Evolutionary conservation across 371 early-diverging fungal genomes (phyloP).

Genomic region (Syncephalis plumigaleata): DNA sequence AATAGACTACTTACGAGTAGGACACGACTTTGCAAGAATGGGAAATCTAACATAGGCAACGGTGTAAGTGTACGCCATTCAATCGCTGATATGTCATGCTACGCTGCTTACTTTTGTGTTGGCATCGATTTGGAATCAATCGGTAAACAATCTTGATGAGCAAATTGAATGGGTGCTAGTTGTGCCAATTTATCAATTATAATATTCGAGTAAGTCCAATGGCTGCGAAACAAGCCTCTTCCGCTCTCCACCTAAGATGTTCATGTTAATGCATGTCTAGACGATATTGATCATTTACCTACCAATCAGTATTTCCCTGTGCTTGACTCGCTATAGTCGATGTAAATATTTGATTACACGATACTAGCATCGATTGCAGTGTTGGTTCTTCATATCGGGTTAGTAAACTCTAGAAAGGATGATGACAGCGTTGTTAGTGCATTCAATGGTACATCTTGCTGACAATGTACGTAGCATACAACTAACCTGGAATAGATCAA

Average conservation of each 20-base stretch:
- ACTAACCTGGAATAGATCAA: not conserved
- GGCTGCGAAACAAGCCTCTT: slow-evolving; percentile 62
- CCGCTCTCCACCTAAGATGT: slow-evolving; percentile 53
- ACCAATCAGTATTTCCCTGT: not conserved
- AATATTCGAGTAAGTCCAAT: slow-evolving; percentile 42
- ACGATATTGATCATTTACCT: not conserved
- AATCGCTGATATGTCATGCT: too few species aligned
- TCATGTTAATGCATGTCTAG: too few species aligned
- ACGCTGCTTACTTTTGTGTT: not conserved
- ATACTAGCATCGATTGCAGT: not conserved
- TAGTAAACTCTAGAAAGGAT: not conserved
- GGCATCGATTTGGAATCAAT: not conserved
- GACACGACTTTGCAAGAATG: slow-evolving; percentile 77
- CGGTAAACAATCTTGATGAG: not conserved
- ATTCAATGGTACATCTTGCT: not conserved
- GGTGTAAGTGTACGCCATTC: slow-evolving; percentile 5
- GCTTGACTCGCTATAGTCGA: too few species aligned
- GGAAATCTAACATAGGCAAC: slow-evolving; percentile 26
- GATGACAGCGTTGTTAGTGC: not conserved
- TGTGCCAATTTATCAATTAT: slow-evolving; percentile 19
- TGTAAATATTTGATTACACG: not conserved
- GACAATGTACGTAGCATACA: too few species aligned
- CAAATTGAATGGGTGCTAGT: not conserved
- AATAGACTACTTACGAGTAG: slow-evolving; percentile 74
- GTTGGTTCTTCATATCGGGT: not conserved